Conservation (phyloP, 1,284 basidiomycete species). For the Lentinula novae-zelandiae region DNA sequence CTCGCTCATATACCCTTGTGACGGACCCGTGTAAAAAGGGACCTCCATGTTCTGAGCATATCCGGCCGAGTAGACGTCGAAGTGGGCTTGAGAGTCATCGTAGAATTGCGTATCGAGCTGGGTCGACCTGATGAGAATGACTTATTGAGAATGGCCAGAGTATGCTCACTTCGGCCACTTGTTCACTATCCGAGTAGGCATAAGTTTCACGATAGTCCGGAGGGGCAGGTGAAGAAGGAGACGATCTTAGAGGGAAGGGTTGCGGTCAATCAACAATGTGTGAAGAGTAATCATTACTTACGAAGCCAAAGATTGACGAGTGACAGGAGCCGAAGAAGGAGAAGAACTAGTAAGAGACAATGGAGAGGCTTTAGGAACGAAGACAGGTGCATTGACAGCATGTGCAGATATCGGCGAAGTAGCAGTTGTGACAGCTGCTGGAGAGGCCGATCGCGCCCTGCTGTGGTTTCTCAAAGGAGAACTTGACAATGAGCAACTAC, state of each 20-base stretch:
- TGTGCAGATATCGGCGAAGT: constrained; percentile 31
- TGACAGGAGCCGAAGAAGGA: constrained; percentile 14
- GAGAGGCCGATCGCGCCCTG: constrained; percentile 44
- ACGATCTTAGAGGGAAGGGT: constrained; percentile 8
- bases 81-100: constrained; percentile 32
- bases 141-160: neutral
- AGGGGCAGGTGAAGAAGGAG: constrained; percentile 22
- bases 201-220: constrained; percentile 22
- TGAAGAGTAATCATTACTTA: constrained; percentile 7
- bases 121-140: neutral
- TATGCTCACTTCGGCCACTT: constrained; percentile 30
- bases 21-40: constrained; percentile 47
- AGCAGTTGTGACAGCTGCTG: constrained; percentile 33
- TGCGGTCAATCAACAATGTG: neutral
- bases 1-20: constrained; percentile 58
- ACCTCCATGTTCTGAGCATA: constrained; percentile 32
- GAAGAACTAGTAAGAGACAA: constrained; percentile 22
- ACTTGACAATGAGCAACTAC: neutral
- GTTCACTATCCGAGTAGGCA: constrained; percentile 34
- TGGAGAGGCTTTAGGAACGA: constrained; percentile 67
- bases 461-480: constrained; percentile 5
- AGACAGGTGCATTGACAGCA: constrained; percentile 78
- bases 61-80: constrained; percentile 26
- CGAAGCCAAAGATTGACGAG: constrained; percentile 14
- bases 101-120: constrained; percentile 31